Evolutionary conservation across 176 grass and related monocot species (phyloP).

Genomic region (Oryza longistaminata): DNA sequence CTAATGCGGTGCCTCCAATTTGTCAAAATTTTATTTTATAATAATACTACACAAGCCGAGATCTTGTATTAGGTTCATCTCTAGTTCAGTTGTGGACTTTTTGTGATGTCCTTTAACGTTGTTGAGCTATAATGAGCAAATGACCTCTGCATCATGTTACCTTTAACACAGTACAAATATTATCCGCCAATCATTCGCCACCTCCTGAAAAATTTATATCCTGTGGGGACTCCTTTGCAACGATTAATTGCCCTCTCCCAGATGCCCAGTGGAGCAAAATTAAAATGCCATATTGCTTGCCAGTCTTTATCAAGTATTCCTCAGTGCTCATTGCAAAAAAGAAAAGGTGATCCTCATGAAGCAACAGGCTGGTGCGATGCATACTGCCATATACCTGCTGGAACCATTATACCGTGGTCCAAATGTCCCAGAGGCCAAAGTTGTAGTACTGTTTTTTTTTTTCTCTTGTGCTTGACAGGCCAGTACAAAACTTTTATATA

Average conservation of each 20-base stretch:
- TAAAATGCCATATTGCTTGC: slow-evolving; percentile 32
- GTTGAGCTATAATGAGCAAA: slow-evolving; percentile 15
- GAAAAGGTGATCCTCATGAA: slow-evolving; percentile 34
- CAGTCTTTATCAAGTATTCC: slow-evolving; percentile 40
- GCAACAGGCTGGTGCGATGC: slow-evolving; percentile 35
- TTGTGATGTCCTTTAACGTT: not conserved
- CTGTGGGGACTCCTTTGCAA: slow-evolving; percentile 17
- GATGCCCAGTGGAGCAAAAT: slow-evolving; percentile 30
- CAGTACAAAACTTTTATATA: slow-evolving; percentile 36
- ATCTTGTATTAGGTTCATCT: not conserved
- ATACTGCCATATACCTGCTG: slow-evolving; percentile 41
- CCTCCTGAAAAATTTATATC: slow-evolving; percentile 4
- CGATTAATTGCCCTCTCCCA: slow-evolving; percentile 26
- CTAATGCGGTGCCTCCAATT: not conserved
- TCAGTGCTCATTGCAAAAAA: slow-evolving; percentile 20
- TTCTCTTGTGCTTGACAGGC: slow-evolving; percentile 26
- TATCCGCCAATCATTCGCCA: not conserved
- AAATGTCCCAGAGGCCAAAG: slow-evolving; percentile 33
- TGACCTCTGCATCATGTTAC: slow-evolving; percentile 14
- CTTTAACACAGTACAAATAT: slow-evolving; percentile 22
- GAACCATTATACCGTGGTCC: slow-evolving; percentile 51
- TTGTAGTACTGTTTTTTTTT: slow-evolving; percentile 45
- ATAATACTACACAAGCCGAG: not conserved
- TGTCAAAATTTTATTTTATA: not conserved
- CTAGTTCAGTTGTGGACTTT: slow-evolving; percentile 1